These are phyloP conservation scores for Cladosporium sp. DNA, from an alignment of 2,329 filamentous ascomycete species.

Conservation along the genomic window DNA sequence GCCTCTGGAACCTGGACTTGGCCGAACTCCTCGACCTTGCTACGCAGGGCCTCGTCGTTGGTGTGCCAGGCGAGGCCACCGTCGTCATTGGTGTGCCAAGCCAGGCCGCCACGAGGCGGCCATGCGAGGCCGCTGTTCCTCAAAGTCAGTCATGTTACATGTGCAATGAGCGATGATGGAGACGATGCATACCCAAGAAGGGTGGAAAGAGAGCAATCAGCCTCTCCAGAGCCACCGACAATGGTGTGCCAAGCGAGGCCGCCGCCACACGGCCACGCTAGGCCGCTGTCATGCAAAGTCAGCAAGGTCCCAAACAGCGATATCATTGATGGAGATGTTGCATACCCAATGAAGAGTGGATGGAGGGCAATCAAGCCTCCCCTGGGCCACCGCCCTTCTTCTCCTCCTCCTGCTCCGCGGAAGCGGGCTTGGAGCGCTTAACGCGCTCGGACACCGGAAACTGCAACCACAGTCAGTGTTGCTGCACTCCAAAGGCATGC, in stretches of 20 bases:
- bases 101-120: neutral
- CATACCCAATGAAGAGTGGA: neutral
- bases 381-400: neutral
- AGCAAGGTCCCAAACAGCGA: neutral
- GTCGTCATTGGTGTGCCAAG: conserved; percentile 20
- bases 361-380: neutral
- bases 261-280: neutral
- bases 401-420: neutral
- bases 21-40: conserved; percentile 92
- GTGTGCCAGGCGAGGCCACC: conserved; percentile 99
- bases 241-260: neutral
- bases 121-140: neutral
- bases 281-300: neutral
- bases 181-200: conserved; percentile 75
- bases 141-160: neutral
- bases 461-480: neutral
- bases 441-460: neutral
- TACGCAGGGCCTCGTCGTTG: conserved; percentile 79
- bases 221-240: neutral
- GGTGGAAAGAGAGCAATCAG: conserved; percentile 50
- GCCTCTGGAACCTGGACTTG: conserved; percentile 93
- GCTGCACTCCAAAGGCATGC: neutral
- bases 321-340: neutral
- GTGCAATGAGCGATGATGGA: neutral
- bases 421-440: neutral